Conservation (phyloP, 2,329 filamentous ascomycete species). For the Dothidotthia symphoricarpi region DNA sequence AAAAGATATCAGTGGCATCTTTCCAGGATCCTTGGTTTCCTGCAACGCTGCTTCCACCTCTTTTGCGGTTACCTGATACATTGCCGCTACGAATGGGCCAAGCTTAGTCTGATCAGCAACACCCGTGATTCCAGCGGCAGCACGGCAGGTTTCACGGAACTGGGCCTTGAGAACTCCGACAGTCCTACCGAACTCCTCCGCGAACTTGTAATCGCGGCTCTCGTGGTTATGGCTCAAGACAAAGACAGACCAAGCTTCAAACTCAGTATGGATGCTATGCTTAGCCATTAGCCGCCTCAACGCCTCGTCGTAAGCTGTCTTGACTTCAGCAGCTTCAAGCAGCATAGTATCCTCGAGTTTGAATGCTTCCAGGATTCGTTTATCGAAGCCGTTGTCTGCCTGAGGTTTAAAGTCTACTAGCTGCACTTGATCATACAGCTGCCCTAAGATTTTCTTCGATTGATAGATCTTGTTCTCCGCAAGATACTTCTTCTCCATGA, state of each 20-base stretch:
- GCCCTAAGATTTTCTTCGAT: slow-evolving; percentile 72
- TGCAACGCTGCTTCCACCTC: slow-evolving; percentile 62
- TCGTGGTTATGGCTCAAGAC: slow-evolving; percentile 71
- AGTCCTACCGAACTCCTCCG: slow-evolving; percentile 75
- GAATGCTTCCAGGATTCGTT: slow-evolving; percentile 66
- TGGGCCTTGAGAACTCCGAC: slow-evolving; percentile 64
- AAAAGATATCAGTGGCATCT: slow-evolving; percentile 84
- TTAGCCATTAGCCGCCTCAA: slow-evolving; percentile 81
- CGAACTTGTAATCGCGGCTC: slow-evolving; percentile 77
- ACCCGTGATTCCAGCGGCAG: slow-evolving; percentile 57
- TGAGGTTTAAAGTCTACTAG: slow-evolving; percentile 68
- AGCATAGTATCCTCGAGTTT: slow-evolving; percentile 57
- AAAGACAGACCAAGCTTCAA: slow-evolving; percentile 88
- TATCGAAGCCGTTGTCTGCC: slow-evolving; percentile 73
- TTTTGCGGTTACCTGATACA: slow-evolving; percentile 79
- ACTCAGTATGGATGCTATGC: slow-evolving; percentile 79
- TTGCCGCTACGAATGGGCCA: slow-evolving; percentile 74
- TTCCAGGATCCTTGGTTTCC: slow-evolving; percentile 51
- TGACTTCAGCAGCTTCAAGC: slow-evolving; percentile 62
- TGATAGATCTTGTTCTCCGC: slow-evolving; percentile 55
- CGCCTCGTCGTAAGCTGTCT: slow-evolving; percentile 72
- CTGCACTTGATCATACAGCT: slow-evolving; percentile 76
- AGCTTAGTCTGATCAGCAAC: slow-evolving; percentile 43
- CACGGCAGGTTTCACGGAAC: slow-evolving; percentile 66
- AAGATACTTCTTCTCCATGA: slow-evolving; percentile 69